These are phyloP conservation scores for Coemansia sp. DNA, from an alignment of 192 early-diverging fungal genomes.

Conservation along the genomic window DNA sequence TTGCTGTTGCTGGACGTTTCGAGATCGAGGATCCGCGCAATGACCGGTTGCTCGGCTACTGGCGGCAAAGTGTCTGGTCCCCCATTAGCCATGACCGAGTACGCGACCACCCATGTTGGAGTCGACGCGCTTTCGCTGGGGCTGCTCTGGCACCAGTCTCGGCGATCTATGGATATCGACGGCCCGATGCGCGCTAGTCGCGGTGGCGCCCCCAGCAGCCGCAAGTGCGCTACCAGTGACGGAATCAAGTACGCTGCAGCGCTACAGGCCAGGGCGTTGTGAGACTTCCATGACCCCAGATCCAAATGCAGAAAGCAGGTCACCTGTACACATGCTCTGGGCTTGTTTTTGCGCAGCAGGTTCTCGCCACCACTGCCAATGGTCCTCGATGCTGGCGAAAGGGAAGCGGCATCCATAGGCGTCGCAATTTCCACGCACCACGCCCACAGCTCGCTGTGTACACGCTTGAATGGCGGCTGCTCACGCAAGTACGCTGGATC, in stretches of 20 bases:
- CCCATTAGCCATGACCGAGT: conserved; percentile 15
- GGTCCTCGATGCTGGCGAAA: neutral
- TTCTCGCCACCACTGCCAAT: neutral
- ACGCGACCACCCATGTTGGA: conserved; percentile 16
- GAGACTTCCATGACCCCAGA: conserved; percentile 37
- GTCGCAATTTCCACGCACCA: conserved; percentile 52
- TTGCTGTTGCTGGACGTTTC: conserved; percentile 1
- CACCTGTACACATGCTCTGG: conserved; percentile 39
- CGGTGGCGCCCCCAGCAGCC: conserved; percentile 39
- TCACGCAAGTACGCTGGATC: conserved; percentile 45
- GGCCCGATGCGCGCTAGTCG: conserved; percentile 38
- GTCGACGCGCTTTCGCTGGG: neutral
- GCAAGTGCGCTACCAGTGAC: conserved; percentile 42
- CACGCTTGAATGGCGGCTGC: conserved; percentile 20
- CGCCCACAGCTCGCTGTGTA: conserved; percentile 36
- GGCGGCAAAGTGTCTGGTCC: neutral
- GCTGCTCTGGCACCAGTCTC: conserved; percentile 20
- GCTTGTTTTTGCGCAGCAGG: conserved; percentile 7
- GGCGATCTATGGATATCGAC: conserved; percentile 27
- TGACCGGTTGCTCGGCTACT: conserved; percentile 9
- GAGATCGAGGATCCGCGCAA: conserved; percentile 19
- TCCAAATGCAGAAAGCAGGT: conserved; percentile 50
- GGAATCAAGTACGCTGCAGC: conserved; percentile 45
- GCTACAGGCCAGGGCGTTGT: conserved; percentile 34
- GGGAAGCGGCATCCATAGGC: conserved; percentile 22